A percentile compares a stretch with the other conserved stretches of the same genome.
phyloP scores from a whole-genome alignment of 129 eudicot genomes.

The Saposhnikovia divaricata region DNA sequence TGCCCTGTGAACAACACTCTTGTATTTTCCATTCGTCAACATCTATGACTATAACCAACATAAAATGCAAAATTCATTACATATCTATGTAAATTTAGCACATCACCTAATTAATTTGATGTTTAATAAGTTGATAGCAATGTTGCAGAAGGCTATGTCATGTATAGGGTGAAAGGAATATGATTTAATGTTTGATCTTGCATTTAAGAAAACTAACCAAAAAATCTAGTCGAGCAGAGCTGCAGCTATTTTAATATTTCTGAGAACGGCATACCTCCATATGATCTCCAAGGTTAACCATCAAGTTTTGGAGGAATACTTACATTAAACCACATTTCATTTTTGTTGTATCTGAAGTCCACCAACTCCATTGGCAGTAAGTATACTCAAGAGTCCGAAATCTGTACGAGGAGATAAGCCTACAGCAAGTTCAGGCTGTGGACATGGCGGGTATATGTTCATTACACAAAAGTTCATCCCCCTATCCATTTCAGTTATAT shows the following conservation, averaged over 20 bases:
- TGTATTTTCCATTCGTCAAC: conserved; percentile 1
- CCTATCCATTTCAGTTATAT: not conserved
- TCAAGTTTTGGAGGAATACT: conserved; percentile 11
- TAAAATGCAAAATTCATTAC: not conserved
- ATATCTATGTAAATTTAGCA: no score
- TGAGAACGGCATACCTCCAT: conserved; percentile 8
- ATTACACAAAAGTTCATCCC: conserved; percentile 17
- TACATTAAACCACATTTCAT: conserved; percentile 16
- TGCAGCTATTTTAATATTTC: no score
- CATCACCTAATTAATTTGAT: no score
- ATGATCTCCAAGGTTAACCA: conserved; percentile 19
- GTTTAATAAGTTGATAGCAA: no score
- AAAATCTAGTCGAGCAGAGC: no score
- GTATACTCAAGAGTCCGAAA: conserved; percentile 25
- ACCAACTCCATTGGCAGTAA: conserved; percentile 22
- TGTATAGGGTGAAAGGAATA: no score
- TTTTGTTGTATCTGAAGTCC: conserved; percentile 17
- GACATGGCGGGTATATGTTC: conserved; percentile 36
- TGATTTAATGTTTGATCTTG: no score
- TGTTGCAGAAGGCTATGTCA: no score
- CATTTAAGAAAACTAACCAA: no score
- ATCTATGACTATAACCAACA: not conserved
- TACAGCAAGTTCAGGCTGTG: conserved; percentile 36
- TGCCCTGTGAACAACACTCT: not conserved
- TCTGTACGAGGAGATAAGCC: conserved; percentile 39